These are phyloP conservation scores for Neoascochyta sp. DNA, from an alignment of 2,329 filamentous ascomycete genomes.

Conservation along the genomic window DNA sequence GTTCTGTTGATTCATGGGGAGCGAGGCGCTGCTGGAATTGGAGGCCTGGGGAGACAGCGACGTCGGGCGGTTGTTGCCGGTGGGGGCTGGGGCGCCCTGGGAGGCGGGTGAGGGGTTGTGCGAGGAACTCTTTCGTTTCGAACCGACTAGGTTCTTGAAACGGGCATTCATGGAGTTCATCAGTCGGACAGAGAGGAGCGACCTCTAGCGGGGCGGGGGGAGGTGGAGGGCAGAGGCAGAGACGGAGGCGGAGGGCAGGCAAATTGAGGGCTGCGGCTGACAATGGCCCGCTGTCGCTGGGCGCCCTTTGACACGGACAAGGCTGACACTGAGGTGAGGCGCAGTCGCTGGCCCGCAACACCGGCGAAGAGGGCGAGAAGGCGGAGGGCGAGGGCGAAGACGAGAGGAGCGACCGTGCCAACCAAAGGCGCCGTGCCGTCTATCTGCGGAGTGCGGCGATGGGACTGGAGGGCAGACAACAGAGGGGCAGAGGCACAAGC, in stretches of 20 bases:
- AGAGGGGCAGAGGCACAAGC: no score
- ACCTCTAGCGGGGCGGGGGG: no score
- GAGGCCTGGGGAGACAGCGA: constrained; percentile 40
- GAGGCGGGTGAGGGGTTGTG: constrained; percentile 44
- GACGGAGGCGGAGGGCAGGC: constrained; percentile 24
- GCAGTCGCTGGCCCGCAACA: no score
- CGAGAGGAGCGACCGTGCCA: no score
- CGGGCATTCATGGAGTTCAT: constrained; percentile 79
- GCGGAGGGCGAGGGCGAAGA: no score
- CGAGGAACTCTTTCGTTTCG: constrained; percentile 67
- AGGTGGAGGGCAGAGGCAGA: constrained; percentile 15
- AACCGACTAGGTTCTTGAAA: constrained; percentile 76
- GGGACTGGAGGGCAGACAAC: no score
- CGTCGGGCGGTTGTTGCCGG: constrained; percentile 37
- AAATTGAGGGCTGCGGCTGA: constrained; percentile 32
- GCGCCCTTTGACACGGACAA: constrained; percentile 11
- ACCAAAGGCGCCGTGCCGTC: no score
- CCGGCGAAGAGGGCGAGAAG: no score
- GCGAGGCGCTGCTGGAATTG: constrained; percentile 39
- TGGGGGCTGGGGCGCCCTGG: constrained; percentile 35
- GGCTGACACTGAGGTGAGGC: no score
- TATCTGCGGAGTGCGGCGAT: no score
- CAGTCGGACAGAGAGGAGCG: constrained; percentile 33
- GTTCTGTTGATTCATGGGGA: constrained; percentile 54
- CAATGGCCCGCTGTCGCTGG: constrained; percentile 18